Base-by-base conservation (phyloP, 345 rosid species). In the Citrus mangshanensis region DNA sequence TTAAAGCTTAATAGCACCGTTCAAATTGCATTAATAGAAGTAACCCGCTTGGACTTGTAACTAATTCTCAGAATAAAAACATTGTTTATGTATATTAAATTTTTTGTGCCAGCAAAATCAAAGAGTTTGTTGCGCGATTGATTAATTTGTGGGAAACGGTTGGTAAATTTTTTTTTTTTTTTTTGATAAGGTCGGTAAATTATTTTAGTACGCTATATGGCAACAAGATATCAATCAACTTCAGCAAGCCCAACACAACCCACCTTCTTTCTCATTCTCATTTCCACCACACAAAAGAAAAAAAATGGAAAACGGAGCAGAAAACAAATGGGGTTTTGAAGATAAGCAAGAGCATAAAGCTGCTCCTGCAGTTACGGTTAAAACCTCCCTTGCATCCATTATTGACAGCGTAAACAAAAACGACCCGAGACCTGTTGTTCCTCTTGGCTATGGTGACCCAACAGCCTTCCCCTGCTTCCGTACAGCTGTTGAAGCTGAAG, bases 391-490 rank as follows among this genome's bases (percentile, higher is more conserved):
- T 77, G 34, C 22, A 70, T 65, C 63, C 79, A 70, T 93, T 59
- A 70, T 79, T 75, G 86, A 13, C 10, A 89, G 84, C 54, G 79
- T 90, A 82, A 76, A 84, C 78, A 55, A 81, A 6, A 84, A 85
- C 21, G 87, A 87, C 37, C 21, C 74, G 22, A 81, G 87, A 80
- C 37, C 83, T 7, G 38, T 84, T 25, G 56, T 92, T 19, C 91
- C 90, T 25, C 88, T 94, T 8, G 94, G 87, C 66, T 87, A 85
- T 24, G 95, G 98, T 32, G 94, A 94, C 34, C 95, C 97, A 58
- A 86, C 98, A 14, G 73, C 70, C 42, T 92, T 88, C 62, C 87
- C 94, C 14, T 80, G 88, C 84, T 92, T 90, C 78, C 85, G 89
- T 9, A 90, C 95, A 34, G 16, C 77, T 25, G 32, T 82, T 34